phyloP scores from a whole-genome alignment of 2,329 filamentous ascomycete genomes.

The Aspergillus thermomutatus region DNA sequence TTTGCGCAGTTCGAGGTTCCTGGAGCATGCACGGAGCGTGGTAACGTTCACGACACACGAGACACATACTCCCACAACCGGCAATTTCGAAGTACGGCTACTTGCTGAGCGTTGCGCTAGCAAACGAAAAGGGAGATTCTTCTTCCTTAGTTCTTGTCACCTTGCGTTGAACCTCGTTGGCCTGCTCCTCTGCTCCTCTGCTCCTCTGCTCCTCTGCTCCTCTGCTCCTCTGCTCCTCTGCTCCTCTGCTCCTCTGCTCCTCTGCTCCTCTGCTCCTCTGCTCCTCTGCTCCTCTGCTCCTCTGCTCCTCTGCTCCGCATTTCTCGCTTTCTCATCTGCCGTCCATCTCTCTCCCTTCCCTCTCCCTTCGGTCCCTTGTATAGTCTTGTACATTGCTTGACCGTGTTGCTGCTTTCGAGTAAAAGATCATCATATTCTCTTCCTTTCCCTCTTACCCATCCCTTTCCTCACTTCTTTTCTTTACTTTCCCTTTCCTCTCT shows the following conservation, averaged over 20 bases:
- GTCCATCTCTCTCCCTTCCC: conserved; percentile 21
- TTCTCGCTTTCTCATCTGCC: conserved; percentile 22
- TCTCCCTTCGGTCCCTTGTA: conserved; percentile 27
- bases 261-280: conserved; percentile 15
- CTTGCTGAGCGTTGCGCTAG: conserved; percentile 24
- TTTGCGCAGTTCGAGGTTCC: conserved; percentile 36
- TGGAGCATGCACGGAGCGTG: conserved; percentile 43
- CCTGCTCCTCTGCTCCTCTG: conserved; percentile 17
- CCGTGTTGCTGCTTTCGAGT: conserved; percentile 18
- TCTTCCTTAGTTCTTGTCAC: conserved; percentile 27
- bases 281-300: conserved; percentile 15
- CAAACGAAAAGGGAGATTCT: conserved; percentile 34
- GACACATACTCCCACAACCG: conserved; percentile 18
- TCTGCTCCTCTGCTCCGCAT: conserved; percentile 21
- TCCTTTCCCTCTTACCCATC: conserved; percentile 8
- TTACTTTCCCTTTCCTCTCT: conserved; percentile 9
- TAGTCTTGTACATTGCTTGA: conserved; percentile 29
- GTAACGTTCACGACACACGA: conserved; percentile 25
- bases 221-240: conserved; percentile 15
- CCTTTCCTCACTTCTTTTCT: conserved; percentile 15
- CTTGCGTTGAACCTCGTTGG: conserved; percentile 28
- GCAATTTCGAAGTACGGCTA: conserved; percentile 24
- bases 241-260: conserved; percentile 15
- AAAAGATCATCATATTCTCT: conserved; percentile 6
- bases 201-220: conserved; percentile 15